phyloP scores from a whole-genome alignment of 768 basidiomycete species.

The Flagelloscypha sp. region DNA sequence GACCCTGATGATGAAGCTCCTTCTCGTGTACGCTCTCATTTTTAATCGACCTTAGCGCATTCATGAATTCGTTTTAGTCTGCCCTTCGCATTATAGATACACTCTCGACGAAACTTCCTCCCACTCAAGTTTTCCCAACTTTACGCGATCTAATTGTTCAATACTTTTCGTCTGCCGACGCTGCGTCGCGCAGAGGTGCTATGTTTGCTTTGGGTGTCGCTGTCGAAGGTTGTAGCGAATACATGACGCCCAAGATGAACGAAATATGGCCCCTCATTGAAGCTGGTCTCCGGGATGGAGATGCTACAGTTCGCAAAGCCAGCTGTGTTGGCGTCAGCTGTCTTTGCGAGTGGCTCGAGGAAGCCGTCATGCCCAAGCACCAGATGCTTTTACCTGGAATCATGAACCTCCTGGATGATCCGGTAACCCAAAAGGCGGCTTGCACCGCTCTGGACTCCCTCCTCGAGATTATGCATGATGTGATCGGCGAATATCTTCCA shows the following conservation, averaged over 20 bases:
- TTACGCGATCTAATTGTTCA: slow-evolving; percentile 75
- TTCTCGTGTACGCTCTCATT: slow-evolving; percentile 55
- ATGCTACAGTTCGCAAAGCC: slow-evolving; percentile 85
- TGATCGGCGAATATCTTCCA: slow-evolving; percentile 84
- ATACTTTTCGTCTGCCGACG: slow-evolving; percentile 77
- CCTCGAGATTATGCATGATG: slow-evolving; percentile 87
- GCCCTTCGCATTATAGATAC: slow-evolving; percentile 92
- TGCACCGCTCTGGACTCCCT: slow-evolving; percentile 95
- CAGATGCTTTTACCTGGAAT: slow-evolving; percentile 81
- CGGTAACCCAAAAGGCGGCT: slow-evolving; percentile 82
- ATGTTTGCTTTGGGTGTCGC: slow-evolving; percentile 93
- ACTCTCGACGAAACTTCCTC: slow-evolving; percentile 86
- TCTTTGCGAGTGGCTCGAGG: slow-evolving; percentile 94
- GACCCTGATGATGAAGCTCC: slow-evolving; percentile 92
- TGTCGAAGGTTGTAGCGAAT: slow-evolving; percentile 97
- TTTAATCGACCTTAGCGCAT: neutral
- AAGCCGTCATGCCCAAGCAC: slow-evolving; percentile 83
- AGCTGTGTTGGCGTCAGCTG: slow-evolving; percentile 95
- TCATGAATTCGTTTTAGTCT: slow-evolving; percentile 39
- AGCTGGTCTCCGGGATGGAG: slow-evolving; percentile 74
- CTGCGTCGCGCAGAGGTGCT: slow-evolving; percentile 78
- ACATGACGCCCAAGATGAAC: slow-evolving; percentile 86
- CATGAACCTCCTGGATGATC: slow-evolving; percentile 84
- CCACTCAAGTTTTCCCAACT: slow-evolving; percentile 91
- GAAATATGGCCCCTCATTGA: slow-evolving; percentile 95